Evolutionary conservation across 2,329 filamentous ascomycete genomes (phyloP).

Genomic region (Penicillium concentricum): DNA sequence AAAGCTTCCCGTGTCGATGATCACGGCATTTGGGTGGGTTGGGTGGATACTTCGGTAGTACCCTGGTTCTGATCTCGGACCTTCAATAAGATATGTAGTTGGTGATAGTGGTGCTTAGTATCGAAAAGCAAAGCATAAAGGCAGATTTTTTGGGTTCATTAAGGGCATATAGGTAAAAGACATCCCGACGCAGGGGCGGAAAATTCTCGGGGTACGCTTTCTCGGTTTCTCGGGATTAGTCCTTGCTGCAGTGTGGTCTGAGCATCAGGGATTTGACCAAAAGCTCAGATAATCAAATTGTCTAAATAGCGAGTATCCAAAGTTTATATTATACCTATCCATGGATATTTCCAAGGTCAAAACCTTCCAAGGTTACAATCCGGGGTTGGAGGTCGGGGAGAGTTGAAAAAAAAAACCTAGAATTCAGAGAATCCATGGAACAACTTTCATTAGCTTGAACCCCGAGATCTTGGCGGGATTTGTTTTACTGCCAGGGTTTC

Average conservation of each 20-base stretch:
- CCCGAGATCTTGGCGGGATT: background rate
- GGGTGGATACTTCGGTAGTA: background rate
- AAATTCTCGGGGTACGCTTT: constrained; percentile 12
- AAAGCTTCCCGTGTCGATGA: constrained; percentile 6
- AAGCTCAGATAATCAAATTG: background rate
- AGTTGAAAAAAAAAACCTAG: too few relatives aligned
- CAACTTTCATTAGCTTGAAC: background rate
- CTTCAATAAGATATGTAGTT: background rate
- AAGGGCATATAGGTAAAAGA: constrained; percentile 2
- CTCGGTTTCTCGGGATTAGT: constrained; percentile 14
- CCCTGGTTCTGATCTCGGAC: background rate
- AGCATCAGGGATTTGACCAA: constrained; percentile 18
- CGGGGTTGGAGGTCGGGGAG: background rate
- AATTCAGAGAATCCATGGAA: background rate
- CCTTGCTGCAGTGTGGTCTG: constrained; percentile 30
- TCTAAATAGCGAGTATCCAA: background rate
- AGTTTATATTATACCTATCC: background rate
- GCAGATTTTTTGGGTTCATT: background rate
- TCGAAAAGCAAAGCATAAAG: background rate
- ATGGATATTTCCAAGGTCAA: background rate
- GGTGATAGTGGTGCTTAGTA: background rate
- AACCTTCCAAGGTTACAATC: background rate
- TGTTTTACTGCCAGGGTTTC: background rate
- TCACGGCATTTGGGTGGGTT: background rate
- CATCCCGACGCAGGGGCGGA: constrained; percentile 23